phyloP scores from a whole-genome alignment of 768 basidiomycete species.

The Boletus bicolor region DNA sequence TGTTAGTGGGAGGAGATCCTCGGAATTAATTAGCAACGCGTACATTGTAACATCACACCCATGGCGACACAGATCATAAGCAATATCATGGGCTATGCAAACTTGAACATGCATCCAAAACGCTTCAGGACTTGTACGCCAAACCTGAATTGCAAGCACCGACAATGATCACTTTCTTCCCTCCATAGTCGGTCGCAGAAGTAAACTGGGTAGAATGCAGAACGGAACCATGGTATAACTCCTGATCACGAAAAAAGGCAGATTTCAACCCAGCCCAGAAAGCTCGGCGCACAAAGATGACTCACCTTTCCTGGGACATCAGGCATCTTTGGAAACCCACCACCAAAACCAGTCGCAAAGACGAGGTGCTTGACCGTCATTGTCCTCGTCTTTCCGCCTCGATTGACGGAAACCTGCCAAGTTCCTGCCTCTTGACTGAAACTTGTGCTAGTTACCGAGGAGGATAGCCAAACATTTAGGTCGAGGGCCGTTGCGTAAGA shows the following conservation, averaged over 20 bases:
- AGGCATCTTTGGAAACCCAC: slow-evolving; percentile 47
- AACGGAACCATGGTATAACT: slow-evolving; percentile 48
- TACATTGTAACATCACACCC: slow-evolving; percentile 31
- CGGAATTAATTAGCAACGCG: slow-evolving; percentile 9
- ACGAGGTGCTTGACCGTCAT: slow-evolving; percentile 49
- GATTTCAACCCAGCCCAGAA: not conserved
- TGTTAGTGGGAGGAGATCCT: slow-evolving; percentile 26
- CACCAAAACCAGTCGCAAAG: slow-evolving; percentile 52
- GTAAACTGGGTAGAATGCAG: slow-evolving; percentile 53
- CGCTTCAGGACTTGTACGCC: slow-evolving; percentile 1
- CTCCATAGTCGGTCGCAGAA: slow-evolving; percentile 42
- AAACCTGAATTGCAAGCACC: slow-evolving; percentile 61
- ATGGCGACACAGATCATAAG: slow-evolving; percentile 30
- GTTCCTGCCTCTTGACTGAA: slow-evolving; percentile 35
- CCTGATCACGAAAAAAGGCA: slow-evolving; percentile 26
- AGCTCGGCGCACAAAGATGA: not conserved
- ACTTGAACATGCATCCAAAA: not conserved
- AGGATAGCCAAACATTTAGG: slow-evolving; percentile 57
- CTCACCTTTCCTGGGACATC: slow-evolving; percentile 41
- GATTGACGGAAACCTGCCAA: slow-evolving; percentile 43
- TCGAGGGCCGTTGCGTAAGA: slow-evolving; percentile 55
- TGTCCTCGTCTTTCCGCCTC: slow-evolving; percentile 28
- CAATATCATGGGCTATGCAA: slow-evolving; percentile 37
- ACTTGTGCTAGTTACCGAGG: slow-evolving; percentile 34
- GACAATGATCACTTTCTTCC: slow-evolving; percentile 64